phyloP scores from a whole-genome alignment of 345 rosid species.

The Camelina laxa region DNA sequence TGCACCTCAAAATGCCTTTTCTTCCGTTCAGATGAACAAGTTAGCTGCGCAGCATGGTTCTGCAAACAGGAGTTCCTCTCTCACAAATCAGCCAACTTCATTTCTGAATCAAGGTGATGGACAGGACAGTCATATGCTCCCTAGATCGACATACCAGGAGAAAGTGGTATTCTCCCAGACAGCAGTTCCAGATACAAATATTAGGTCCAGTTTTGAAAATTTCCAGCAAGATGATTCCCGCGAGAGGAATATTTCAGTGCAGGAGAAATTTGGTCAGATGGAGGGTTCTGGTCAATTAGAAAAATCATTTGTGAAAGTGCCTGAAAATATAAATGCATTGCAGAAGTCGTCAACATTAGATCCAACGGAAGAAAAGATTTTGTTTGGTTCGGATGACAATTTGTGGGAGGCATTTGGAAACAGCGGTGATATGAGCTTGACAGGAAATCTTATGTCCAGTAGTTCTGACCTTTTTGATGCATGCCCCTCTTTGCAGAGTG shows the following conservation, averaged over 20 bases:
- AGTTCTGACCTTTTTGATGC: conserved; percentile 53
- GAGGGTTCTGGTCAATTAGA: conserved; percentile 50
- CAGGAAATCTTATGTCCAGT: conserved; percentile 55
- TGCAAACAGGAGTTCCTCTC: conserved; percentile 54
- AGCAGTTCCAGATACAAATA: conserved; percentile 50
- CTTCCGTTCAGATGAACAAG: conserved; percentile 61
- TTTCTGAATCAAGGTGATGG: conserved; percentile 52
- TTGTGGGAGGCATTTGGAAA: conserved; percentile 82
- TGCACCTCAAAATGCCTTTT: conserved; percentile 50
- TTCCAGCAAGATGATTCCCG: conserved; percentile 51
- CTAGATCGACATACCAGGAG: conserved; percentile 58
- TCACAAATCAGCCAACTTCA: conserved; percentile 53
- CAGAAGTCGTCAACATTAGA: conserved; percentile 74
- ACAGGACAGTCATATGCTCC: conserved; percentile 55
- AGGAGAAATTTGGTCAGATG: conserved; percentile 48
- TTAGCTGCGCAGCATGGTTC: conserved; percentile 52
- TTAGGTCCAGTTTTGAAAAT: conserved; percentile 52
- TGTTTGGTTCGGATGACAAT: conserved; percentile 88
- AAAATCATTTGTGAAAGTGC: conserved; percentile 51
- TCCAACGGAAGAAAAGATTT: conserved; percentile 87
- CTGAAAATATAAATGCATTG: conserved; percentile 44
- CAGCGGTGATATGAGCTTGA: conserved; percentile 50
- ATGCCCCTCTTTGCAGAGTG: conserved; percentile 80
- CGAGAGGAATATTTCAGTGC: conserved; percentile 47
- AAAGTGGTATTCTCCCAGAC: conserved; percentile 45